Evolutionary conservation across 108 stramenopile species (phyloP), one percentile per base, ranked within the genome.

Genomic region (Epipyxis sp.): DNA sequence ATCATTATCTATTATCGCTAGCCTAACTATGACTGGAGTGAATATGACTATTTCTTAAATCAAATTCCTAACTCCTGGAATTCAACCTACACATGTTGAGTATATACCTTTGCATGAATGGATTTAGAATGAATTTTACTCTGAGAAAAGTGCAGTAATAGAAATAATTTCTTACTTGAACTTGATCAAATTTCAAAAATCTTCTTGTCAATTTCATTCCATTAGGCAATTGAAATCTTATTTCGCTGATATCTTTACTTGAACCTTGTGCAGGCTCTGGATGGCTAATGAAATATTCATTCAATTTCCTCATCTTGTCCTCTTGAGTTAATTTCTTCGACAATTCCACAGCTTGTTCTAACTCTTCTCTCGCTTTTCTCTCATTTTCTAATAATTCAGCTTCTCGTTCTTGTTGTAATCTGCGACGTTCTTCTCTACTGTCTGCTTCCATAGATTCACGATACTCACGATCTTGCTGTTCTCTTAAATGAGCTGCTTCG

Each of bases 191-290:
- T 29, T 34, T 69, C 30, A 34, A 0, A 59, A 61, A 67, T 3
- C 62, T 42, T 10, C 81, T 29, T 40, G 29, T 37, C 68, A 84
- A 54, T 69, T 84, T 84, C 42, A 71, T 83, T 0, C 81, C 83
- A 61, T 82, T 71, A 29, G 83, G 83, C 16, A 84, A 77, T 69
- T 84, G 83, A 76, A 84, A 79, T 30, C 83, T 79, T 1, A 84
- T 62, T 76, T 72, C 69, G 25, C 82, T 40, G 34, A 78, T 59
- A 6, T 13, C 46, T 50, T 50, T 50, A 27, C 76, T 39, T 0
- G 42, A 29, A 13, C 79, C 82, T 20, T 72, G 34, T 1, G 69
- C 43, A 27, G 83, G 83, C 80, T 84, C 83, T 43, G 81, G 74
- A 20, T 62, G 40, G 2, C 79, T 39, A 20, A 44, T 40, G 40